Percentiles rank a stretch among this genome's conserved stretches.
Evolutionary conservation across 495 filamentous ascomycete species (phyloP).

Genomic region (Penicillium simplicissimum): DNA sequence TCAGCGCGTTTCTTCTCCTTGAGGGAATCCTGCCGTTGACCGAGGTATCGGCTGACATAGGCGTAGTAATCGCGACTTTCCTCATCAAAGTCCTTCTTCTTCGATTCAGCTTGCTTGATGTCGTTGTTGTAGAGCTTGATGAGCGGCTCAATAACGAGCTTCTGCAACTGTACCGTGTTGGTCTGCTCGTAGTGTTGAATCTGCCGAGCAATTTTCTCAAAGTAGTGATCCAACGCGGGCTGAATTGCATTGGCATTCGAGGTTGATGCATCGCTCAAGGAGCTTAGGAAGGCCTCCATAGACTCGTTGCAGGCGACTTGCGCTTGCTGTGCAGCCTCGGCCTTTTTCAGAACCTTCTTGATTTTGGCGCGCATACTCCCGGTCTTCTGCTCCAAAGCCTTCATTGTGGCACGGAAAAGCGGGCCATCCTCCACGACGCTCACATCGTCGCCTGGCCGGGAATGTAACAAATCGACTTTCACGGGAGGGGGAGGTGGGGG

Average conservation of each 20-base stretch:
- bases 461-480: conserved; percentile 85
- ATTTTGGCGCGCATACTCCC: conserved; percentile 90
- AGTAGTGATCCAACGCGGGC: conserved; percentile 95
- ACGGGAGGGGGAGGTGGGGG: conserved; percentile 55
- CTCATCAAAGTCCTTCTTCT: conserved; percentile 98
- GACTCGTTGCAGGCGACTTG: conserved; percentile 84
- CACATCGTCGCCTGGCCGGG: conserved; percentile 84
- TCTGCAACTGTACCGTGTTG: conserved; percentile 82
- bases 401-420: conserved; percentile 95
- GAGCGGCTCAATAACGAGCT: conserved; percentile 90
- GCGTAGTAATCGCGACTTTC: conserved; percentile 97
- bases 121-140: conserved; percentile 89
- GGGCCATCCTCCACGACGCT: conserved; percentile 89
- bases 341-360: conserved; percentile 92
- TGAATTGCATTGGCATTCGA: conserved; percentile 95
- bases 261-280: conserved; percentile 80
- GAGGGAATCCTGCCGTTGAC: conserved; percentile 89
- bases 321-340: conserved; percentile 79
- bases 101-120: conserved; percentile 96
- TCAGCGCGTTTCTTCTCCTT: conserved; percentile 96
- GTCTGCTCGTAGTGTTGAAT: conserved; percentile 84
- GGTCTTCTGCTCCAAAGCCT: conserved; percentile 93
- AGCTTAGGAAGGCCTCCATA: conserved; percentile 78
- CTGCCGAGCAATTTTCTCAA: conserved; percentile 91
- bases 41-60: conserved; percentile 91